Percentiles rank a stretch among this genome's conserved stretches.
phyloP scores from a whole-genome alignment of 148 eudicot species.

The Spergularia bocconei region DNA sequence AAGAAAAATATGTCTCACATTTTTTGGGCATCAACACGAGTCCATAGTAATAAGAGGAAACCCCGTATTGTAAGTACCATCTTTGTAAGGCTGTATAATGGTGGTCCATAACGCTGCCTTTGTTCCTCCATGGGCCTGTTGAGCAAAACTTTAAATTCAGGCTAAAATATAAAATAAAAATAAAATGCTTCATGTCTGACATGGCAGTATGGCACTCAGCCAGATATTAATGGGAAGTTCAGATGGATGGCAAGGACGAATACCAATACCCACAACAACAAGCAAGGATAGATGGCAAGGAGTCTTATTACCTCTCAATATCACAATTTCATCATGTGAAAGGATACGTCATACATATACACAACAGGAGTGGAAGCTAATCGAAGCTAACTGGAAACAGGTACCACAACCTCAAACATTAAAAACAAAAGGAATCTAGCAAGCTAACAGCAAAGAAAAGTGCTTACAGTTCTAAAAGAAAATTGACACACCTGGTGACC shows the following conservation, averaged over 20 bases:
- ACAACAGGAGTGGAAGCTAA: background rate
- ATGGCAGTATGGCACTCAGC: background rate
- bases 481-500: too few relatives aligned
- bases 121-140: constrained; percentile 99
- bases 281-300: background rate
- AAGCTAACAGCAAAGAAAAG: too few relatives aligned
- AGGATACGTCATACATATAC: background rate
- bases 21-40: constrained; percentile 56
- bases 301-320: background rate
- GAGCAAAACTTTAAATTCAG: constrained; percentile 9
- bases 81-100: constrained; percentile 84
- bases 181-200: background rate
- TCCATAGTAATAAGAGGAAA: constrained; percentile 59
- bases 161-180: background rate
- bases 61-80: constrained; percentile 71
- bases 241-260: constrained; percentile 1
- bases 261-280: background rate
- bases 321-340: background rate
- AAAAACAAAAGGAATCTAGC: too few relatives aligned
- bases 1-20: constrained; percentile 49
- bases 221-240: background rate
- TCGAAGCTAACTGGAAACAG: background rate
- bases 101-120: constrained; percentile 94
- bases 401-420: too few relatives aligned
- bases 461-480: too few relatives aligned